Percentiles rank a stretch among this genome's conserved stretches.
These are phyloP conservation scores for Fusarium veterinarium DNA, from an alignment of 2,329 filamentous ascomycete genomes.

Conservation along the genomic window DNA sequence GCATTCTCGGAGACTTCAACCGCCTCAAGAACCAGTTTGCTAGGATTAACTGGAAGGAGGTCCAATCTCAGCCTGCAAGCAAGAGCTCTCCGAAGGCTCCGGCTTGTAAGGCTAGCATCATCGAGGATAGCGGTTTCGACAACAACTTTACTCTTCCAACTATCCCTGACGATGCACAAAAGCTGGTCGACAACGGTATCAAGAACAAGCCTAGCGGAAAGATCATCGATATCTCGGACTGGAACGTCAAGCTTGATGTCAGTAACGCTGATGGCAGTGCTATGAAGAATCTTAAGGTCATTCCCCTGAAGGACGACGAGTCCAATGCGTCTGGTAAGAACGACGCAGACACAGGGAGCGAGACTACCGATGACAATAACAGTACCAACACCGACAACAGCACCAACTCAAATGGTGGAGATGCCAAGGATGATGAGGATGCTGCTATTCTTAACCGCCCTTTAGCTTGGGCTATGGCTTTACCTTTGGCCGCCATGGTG, in stretches of 20 bases:
- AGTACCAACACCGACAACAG: constrained; percentile 33
- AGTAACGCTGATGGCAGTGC: constrained; percentile 54
- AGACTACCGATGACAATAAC: constrained; percentile 37
- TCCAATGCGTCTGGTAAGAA: constrained; percentile 61
- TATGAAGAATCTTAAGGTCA: constrained; percentile 60
- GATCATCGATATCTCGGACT: constrained; percentile 74
- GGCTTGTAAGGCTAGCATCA: constrained; percentile 73
- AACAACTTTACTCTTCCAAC: constrained; percentile 82
- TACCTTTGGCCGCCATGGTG: constrained; percentile 51
- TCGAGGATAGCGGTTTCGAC: constrained; percentile 75
- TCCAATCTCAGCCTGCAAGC: constrained; percentile 72
- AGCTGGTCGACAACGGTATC: constrained; percentile 82
- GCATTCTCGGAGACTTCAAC: constrained; percentile 74
- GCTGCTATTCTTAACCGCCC: constrained; percentile 47
- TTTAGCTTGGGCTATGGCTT: constrained; percentile 48
- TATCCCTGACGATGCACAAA: constrained; percentile 73
- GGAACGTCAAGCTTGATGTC: constrained; percentile 64
- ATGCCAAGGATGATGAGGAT: constrained; percentile 45
- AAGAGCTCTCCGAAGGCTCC: constrained; percentile 65
- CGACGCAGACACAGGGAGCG: constrained; percentile 50
- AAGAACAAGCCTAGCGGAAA: constrained; percentile 71
- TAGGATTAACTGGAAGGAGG: constrained; percentile 75
- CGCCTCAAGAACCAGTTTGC: constrained; percentile 80
- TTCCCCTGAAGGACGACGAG: constrained; percentile 56
- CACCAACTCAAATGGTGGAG: constrained; percentile 31